Percentiles rank a stretch among this genome's conserved stretches.
phyloP scores from a whole-genome alignment of 495 filamentous ascomycete species.

The Amphirosellinia nigrospora region DNA sequence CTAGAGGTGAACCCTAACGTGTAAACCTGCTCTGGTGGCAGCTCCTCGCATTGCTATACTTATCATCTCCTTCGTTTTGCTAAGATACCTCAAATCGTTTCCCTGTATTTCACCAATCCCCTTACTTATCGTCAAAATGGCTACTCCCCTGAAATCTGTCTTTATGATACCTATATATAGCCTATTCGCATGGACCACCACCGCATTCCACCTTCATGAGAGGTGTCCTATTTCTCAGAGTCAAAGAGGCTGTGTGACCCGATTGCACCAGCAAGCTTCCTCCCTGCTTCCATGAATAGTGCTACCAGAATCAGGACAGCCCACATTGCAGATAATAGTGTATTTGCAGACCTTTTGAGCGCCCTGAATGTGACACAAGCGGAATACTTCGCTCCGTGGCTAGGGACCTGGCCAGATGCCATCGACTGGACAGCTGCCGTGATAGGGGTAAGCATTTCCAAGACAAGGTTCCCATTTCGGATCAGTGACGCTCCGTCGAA shows the following conservation, averaged over 20 bases:
- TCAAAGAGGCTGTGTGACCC: constrained; percentile 32
- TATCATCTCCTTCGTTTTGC: not conserved
- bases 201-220: constrained; percentile 9
- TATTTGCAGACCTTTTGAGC: constrained; percentile 55
- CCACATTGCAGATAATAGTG: constrained; percentile 31
- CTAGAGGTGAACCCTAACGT: not conserved
- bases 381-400: constrained; percentile 74
- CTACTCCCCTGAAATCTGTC: not conserved
- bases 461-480: constrained; percentile 75
- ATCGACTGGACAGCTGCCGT: constrained; percentile 98
- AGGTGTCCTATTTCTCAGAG: constrained; percentile 37
- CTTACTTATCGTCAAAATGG: constrained; percentile 1
- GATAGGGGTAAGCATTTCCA: constrained; percentile 78
- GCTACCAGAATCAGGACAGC: constrained; percentile 1
- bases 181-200: not conserved
- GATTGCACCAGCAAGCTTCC: constrained; percentile 35
- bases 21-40: not conserved
- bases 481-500: too few species aligned
- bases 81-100: too few species aligned
- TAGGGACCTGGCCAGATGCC: constrained; percentile 81
- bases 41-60: not conserved
- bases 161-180: not conserved
- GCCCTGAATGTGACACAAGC: constrained; percentile 78
- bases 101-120: not conserved
- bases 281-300: constrained; percentile 26